Evolutionary conservation across 768 basidiomycete species (phyloP), one percentile per base, ranked within the genome.

Genomic region (Podaxis carcinomalis): DNA sequence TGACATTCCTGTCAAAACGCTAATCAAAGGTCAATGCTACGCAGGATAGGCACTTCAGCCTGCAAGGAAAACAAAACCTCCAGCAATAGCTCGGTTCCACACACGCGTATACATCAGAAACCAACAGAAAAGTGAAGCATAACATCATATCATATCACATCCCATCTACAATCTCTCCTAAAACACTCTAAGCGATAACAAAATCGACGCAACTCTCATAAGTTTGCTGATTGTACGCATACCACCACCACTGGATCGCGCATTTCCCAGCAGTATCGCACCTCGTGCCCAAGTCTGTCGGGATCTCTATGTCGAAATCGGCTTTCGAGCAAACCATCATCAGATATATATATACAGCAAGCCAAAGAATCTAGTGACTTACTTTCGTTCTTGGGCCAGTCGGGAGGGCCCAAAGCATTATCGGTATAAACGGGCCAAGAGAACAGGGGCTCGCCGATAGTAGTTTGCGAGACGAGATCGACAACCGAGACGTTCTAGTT

Each of bases 211-310:
- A 74, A 53, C 74, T 75, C 67, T 74, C 67, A 56, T 74, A 76
- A 0, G 74, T 74, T 65, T 75, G 73, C 27, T 62, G 59, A 57
- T 71, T 72, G 40, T 62, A 66, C 0, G 56, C 69, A 56, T 67
- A 72, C 73, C 73, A 76, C 70, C 70, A 75, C 74, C 76, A 77
- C 60, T 76, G 75, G 61, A 76, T 73, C 9, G 74, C 74, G 40
- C 75, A 77, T 9, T 68, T 65, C 4, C 74, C 75, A 6, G 66
- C 63, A 7, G 59, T 66, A 10, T 64, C 54, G 62, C 74, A 77
- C 54, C 66, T 64, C 14, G 66, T 63, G 3, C 70, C 73, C 23
- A 75, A 66, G 61, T 74, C 62, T 2, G 63, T 52, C 51, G 51
- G 56, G 21, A 58, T 52, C 70, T 69, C 71, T 42, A 74, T 67